Percentiles rank a stretch among this genome's conserved stretches.
phyloP scores from a whole-genome alignment of 2,329 filamentous ascomycete genomes.

The Thielaviopsis cerberus region DNA sequence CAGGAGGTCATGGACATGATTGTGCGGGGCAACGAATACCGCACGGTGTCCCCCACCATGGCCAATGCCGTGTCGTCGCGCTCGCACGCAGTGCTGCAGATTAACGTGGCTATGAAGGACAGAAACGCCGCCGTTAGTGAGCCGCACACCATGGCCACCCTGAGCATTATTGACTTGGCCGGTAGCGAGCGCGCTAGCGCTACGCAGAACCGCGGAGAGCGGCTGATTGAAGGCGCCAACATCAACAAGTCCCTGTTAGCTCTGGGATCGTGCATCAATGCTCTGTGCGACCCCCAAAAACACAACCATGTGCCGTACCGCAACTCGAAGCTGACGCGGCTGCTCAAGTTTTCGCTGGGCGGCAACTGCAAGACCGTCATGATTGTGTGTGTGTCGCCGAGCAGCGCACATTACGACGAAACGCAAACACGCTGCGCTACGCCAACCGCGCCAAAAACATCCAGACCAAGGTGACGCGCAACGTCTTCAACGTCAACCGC shows the following conservation, averaged over 20 bases:
- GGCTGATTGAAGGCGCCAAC: slow-evolving; percentile 91
- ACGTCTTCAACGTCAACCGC: slow-evolving; percentile 96
- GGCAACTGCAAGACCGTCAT: slow-evolving; percentile 99
- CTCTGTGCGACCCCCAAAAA: slow-evolving; percentile 74
- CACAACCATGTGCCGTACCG: slow-evolving; percentile 88
- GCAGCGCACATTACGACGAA: slow-evolving; percentile 98
- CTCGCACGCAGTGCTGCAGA: slow-evolving; percentile 94
- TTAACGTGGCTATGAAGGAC: slow-evolving; percentile 95
- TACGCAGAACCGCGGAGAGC: slow-evolving; percentile 84
- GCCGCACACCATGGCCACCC: no score
- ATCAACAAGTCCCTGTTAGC: slow-evolving; percentile 96
- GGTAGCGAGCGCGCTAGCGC: slow-evolving; percentile 95
- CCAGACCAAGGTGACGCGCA: slow-evolving; percentile 99
- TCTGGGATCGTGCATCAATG: slow-evolving; percentile 89
- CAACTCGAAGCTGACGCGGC: slow-evolving; percentile 90
- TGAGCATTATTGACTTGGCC: slow-evolving; percentile 91
- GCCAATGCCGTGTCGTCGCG: slow-evolving; percentile 98
- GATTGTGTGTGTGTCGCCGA: slow-evolving; percentile 96
- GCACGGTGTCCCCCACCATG: slow-evolving; percentile 90
- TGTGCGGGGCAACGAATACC: slow-evolving; percentile 71
- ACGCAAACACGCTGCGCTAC: slow-evolving; percentile 83
- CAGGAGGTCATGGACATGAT: slow-evolving; percentile 95
- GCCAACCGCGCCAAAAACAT: slow-evolving; percentile 96
- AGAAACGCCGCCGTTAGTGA: no score
- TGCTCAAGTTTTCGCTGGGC: slow-evolving; percentile 88